Base-by-base conservation (phyloP, 2,329 filamentous ascomycete species). In the Drechslerella stenobrocha region DNA sequence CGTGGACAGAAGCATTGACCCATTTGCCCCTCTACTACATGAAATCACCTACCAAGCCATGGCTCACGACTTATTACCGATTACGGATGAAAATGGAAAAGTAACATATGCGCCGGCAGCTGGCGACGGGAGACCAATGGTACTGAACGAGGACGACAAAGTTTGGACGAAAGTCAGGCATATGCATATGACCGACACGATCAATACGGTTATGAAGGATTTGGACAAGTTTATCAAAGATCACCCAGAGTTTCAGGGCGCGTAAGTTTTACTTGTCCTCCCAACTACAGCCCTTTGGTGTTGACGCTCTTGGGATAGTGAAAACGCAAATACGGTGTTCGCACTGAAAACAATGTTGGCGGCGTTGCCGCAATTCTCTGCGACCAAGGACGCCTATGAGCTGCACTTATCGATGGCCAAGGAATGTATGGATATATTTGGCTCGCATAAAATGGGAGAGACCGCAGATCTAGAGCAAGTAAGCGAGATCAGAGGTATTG, bases 31-130 rank as follows among this genome's bases (percentile, higher is more conserved):
- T 0, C 78, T 97, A 8, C 75, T 97, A 2, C 93, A 98, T 77
- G 93, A 98, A 74, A 96, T 98, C 75, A 96, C 93, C 9, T 98
- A 97, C 76, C 93, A 98, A 77, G 90, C 93, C 51, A 97, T 98
- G 92, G 92, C 90, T 2, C 89, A 96, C 76, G 93, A 98, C 75
- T 80, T 98, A 6, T 79, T 98, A 26, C 87, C 88, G 0, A 90
- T 98, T 74, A 86, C 88, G 73, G 93, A 97, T 55, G 87, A 84
- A 22, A 90, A 96, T 71, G 63, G 63, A 11, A 96, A 93, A 76
- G 83, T 95, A 7, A 90, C 87, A 0, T 98, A 91, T 75, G 91
- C 90, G 52, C 80, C 83, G 1, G 89, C 87, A 7, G 81, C 83
- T 2, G 77, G 80, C 0, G 83, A 87, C 40, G 83, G 87, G 24